A percentile compares a stretch with the other conserved stretches of the same genome.
Conservation (phyloP, 495 filamentous ascomycete species). For the Physcia stellaris region DNA sequence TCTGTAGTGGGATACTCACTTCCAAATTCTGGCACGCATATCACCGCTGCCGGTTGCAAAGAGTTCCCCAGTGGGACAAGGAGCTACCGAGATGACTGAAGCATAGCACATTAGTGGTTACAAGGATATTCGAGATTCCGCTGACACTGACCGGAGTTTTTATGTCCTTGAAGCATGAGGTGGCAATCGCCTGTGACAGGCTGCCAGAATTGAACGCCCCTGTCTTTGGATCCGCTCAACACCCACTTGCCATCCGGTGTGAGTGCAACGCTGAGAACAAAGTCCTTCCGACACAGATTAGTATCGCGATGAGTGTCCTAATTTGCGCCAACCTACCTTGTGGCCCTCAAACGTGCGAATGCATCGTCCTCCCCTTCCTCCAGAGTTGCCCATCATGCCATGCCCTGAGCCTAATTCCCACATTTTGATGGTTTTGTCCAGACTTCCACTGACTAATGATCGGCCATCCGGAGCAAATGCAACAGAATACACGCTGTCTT, state of each 20-base stretch:
- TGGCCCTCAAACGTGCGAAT: conserved; percentile 85
- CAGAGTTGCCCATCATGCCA: conserved; percentile 43
- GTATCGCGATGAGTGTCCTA: too few relatives aligned
- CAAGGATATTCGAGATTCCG: neutral
- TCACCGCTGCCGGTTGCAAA: conserved; percentile 86
- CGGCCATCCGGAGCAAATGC: conserved; percentile 81
- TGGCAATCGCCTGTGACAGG: conserved; percentile 75
- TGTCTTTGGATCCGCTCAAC: conserved; percentile 80
- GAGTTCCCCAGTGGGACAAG: conserved; percentile 62
- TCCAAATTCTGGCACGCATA: conserved; percentile 86
- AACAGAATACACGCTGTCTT: conserved; percentile 85
- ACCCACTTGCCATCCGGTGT: conserved; percentile 84
- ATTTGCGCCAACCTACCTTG: conserved; percentile 57
- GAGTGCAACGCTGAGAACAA: conserved; percentile 77
- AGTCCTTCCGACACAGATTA: conserved; percentile 45
- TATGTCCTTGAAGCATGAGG: conserved; percentile 87
- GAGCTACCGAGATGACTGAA: conserved; percentile 74
- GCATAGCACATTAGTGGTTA: conserved; percentile 6
- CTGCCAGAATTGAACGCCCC: conserved; percentile 90
- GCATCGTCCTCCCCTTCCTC: conserved; percentile 64
- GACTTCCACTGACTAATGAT: conserved; percentile 75
- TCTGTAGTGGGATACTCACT: conserved; percentile 30
- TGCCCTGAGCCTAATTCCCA: conserved; percentile 61
- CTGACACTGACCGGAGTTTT: conserved; percentile 53
- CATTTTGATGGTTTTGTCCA: conserved; percentile 93